Base-by-base conservation (phyloP, 495 filamentous ascomycete species). In the Lasiosphaeris hirsuta region DNA sequence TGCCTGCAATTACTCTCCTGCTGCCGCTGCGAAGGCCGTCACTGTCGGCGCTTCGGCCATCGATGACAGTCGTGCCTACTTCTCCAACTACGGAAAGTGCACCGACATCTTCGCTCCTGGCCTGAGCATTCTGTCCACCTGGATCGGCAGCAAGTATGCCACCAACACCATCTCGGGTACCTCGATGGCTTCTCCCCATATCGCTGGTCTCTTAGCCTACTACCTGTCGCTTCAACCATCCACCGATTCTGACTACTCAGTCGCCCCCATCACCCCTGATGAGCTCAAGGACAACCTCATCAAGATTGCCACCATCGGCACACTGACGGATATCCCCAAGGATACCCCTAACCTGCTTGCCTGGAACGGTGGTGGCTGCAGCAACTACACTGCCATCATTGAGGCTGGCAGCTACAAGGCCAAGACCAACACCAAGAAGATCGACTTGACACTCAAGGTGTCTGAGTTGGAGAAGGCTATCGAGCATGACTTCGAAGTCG, bases 61-160 rank as follows among this genome's bases (percentile, higher is more conserved):
- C 35, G 82, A 82, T 63, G 95, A 99, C 73, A 90, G 92, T 81
- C 93, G 95, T 75, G 95, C 95, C 61, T 99, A 97, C 84, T 99
- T 99, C 87, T 97, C 95, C 84, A 99, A 99, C 87, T 97, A 86
- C 76, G 95, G 95, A 72, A 93, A 92, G 83, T 99, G 95, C 83
- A 96, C 93, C 70, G 92, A 97, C 73, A 97, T 99, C 80, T 99
- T 99, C 70, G 95, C 92, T 54, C 95, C 95, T 51, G 95, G 95
- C 65, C 81, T 97, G 47, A 96, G 91, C 86, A 97, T 99, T 63
- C 81, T 88, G 55, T 97, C 95, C 34, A 96, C 94, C 74, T 99
- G 95, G 95, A 94, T 91, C 66, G 95, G 95, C 68, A 90, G 88
- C 86, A 86, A 93, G 70, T 86, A 89, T 68, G 92, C 92, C 63